A percentile compares a stretch with the other conserved stretches of the same genome.
Conservation (phyloP, 2,329 filamentous ascomycete species). For the Ophiostoma triangulosporum region DNA sequence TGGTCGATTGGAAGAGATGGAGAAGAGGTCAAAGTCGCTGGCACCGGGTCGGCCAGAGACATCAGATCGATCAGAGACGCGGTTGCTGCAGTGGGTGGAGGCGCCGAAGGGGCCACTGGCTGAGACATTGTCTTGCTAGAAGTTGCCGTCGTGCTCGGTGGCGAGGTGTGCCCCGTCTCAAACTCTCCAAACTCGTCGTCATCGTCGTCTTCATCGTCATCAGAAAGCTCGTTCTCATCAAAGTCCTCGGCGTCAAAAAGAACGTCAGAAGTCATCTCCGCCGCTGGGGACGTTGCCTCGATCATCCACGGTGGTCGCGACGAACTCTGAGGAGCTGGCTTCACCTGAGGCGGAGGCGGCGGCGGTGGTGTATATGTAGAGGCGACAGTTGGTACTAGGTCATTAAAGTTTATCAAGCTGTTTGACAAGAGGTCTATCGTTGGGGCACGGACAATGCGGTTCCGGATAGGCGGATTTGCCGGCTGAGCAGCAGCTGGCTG, state of each 20-base stretch:
- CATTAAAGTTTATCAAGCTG: conserved; percentile 30
- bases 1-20: neutral
- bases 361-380: neutral
- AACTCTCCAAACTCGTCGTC: conserved; percentile 19
- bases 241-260: conserved; percentile 54
- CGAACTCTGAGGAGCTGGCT: neutral
- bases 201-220: conserved; percentile 26
- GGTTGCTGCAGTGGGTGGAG: neutral
- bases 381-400: neutral
- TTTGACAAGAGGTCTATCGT: conserved; percentile 42
- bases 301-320: conserved; percentile 2
- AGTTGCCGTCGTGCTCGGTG: neutral
- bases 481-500: neutral
- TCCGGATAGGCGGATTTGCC: conserved; percentile 16
- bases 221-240: conserved; percentile 24
- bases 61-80: conserved; percentile 12
- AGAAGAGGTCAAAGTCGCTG: neutral
- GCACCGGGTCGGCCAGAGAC: conserved; percentile 9
- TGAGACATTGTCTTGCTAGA: neutral
- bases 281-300: neutral
- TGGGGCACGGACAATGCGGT: conserved; percentile 29
- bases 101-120: neutral
- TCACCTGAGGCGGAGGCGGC: neutral
- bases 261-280: conserved; percentile 28
- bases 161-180: conserved; percentile 14